Conservation (phyloP, 371 early-diverging fungal species). For the Mortierella sp. region DNA sequence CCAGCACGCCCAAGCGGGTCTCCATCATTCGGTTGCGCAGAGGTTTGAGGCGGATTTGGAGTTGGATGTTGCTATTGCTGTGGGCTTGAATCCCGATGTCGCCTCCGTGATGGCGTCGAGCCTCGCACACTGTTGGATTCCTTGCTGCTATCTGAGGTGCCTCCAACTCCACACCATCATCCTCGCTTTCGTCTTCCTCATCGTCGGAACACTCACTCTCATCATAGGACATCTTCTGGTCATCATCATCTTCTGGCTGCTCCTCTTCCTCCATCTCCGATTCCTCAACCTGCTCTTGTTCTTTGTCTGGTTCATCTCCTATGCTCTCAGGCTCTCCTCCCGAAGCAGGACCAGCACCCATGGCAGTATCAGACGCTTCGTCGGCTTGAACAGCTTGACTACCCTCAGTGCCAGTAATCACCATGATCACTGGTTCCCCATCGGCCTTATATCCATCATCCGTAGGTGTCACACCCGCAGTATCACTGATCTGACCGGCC, state of each 20-base stretch:
- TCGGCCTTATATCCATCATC: not conserved
- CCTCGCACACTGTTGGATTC: not conserved
- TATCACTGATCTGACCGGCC: not conserved
- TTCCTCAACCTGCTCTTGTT: not conserved
- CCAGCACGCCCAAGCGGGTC: constrained; percentile 1
- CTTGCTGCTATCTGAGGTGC: not conserved
- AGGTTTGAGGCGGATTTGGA: not conserved
- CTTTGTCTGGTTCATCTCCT: not conserved
- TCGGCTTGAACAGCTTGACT: not conserved
- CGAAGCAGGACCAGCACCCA: not conserved
- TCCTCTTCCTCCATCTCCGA: not conserved
- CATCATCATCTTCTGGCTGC: not conserved
- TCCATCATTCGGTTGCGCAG: constrained; percentile 11
- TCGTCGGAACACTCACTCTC: not conserved
- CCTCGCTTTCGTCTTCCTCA: not conserved
- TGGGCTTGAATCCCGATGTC: constrained; percentile 25
- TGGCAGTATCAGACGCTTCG: not conserved
- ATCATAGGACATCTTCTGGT: not conserved
- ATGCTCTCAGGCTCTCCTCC: not conserved
- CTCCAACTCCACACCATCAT: not conserved
- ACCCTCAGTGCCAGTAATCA: not conserved
- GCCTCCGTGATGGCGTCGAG: constrained; percentile 18
- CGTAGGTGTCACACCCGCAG: not conserved
- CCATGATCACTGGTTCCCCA: not conserved
- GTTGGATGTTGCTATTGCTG: not conserved